Percentiles rank a stretch among this genome's conserved stretches.
phyloP scores from a whole-genome alignment of 1,139 yeast genomes.

The Blastobotrys persicus region DNA sequence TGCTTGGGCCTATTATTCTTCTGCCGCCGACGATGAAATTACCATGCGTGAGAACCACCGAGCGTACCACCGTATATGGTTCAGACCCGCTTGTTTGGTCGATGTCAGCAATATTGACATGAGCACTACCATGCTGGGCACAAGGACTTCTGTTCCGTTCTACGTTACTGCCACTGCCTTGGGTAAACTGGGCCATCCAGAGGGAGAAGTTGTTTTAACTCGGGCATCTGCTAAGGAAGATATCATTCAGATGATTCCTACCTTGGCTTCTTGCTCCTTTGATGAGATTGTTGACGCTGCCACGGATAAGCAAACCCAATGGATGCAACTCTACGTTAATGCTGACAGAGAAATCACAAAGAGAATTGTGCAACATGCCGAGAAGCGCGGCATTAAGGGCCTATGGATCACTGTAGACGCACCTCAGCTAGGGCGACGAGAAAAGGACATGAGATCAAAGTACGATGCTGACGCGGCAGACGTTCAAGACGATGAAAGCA shows the following conservation, averaged over 20 bases:
- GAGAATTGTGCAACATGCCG: constrained; percentile 66
- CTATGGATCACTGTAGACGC: constrained; percentile 90
- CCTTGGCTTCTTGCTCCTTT: constrained; percentile 53
- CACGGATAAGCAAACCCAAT: constrained; percentile 58
- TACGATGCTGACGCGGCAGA: constrained; percentile 62
- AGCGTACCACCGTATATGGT: constrained; percentile 82
- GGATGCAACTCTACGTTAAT: constrained; percentile 91
- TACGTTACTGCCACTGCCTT: constrained; percentile 59
- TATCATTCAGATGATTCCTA: constrained; percentile 57
- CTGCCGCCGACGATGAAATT: constrained; percentile 91
- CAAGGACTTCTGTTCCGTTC: constrained; percentile 47
- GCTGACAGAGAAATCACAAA: constrained; percentile 62
- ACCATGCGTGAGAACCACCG: constrained; percentile 84
- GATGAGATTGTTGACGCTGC: constrained; percentile 55
- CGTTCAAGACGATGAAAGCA: constrained; percentile 42
- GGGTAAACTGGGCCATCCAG: constrained; percentile 55
- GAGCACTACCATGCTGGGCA: constrained; percentile 54
- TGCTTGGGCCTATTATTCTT: constrained; percentile 91
- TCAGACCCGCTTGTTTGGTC: constrained; percentile 76
- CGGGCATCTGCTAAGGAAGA: constrained; percentile 48
- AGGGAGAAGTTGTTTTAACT: constrained; percentile 54
- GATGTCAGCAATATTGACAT: constrained; percentile 61
- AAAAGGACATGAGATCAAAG: constrained; percentile 57
- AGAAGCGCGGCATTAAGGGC: constrained; percentile 70
- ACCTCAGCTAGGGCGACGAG: constrained; percentile 91